Evolutionary conservation across 2,329 filamentous ascomycete genomes (phyloP).

Genomic region (Penicillium palitans): DNA sequence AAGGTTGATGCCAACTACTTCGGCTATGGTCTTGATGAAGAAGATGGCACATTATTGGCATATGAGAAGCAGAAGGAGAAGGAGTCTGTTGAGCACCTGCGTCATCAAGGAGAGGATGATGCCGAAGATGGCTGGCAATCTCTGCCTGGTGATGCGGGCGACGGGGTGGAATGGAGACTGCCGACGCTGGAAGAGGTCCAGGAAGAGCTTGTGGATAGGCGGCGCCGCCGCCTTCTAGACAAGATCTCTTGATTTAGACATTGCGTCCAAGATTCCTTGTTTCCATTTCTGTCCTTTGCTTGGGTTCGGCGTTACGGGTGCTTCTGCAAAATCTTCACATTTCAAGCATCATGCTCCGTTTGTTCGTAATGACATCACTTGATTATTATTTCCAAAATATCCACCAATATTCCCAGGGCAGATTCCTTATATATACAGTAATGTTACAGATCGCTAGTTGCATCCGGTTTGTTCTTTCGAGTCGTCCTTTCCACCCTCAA

Average conservation of each 20-base stretch:
- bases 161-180: conserved; percentile 78
- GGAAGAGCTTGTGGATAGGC: conserved; percentile 83
- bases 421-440: conserved; percentile 27
- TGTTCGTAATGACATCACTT: conserved; percentile 17
- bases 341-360: conserved; percentile 18
- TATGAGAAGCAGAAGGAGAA: conserved; percentile 84
- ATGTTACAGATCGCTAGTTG: conserved; percentile 23
- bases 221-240: conserved; percentile 79
- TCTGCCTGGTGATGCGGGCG: conserved; percentile 81
- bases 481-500: conserved; percentile 41
- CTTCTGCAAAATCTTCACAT: conserved; percentile 24
- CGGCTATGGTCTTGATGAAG: conserved; percentile 89
- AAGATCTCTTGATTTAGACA: conserved; percentile 59
- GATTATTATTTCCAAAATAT: conserved; percentile 8
- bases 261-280: conserved; percentile 6
- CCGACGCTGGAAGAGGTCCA: conserved; percentile 92
- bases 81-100: conserved; percentile 71
- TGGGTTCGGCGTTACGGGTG: conserved; percentile 26
- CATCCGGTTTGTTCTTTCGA: conserved; percentile 30
- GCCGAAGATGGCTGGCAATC: conserved; percentile 74
- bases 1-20: conserved; percentile 94
- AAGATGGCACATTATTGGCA: conserved; percentile 74
- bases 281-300: conserved; percentile 17
- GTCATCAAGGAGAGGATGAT: conserved; percentile 58
- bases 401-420: background rate